Conservation (phyloP, 352 stramenopile species). For the Pythium sp. region DNA sequence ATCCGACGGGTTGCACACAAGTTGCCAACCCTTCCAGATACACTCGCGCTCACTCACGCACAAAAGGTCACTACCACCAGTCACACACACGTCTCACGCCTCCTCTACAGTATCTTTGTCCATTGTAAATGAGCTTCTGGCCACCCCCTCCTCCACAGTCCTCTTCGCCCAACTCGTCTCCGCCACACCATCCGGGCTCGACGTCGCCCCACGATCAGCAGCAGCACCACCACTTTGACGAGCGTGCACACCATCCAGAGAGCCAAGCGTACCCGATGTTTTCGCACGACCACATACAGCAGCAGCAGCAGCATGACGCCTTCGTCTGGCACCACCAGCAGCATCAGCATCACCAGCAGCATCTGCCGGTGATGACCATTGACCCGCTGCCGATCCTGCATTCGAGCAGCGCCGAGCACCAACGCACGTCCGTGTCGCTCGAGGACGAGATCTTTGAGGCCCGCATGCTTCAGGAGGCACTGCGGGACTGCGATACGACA, state of each 20-base stretch:
- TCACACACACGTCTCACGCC: not conserved
- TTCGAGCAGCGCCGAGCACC: not conserved
- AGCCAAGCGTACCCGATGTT: not conserved
- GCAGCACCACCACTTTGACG: not conserved
- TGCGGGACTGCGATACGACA: constrained; percentile 17
- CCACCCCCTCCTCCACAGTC: not conserved
- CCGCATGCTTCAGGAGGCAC: constrained; percentile 34
- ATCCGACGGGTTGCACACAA: constrained; percentile 10
- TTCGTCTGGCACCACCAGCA: constrained; percentile 10
- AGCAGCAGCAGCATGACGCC: not conserved
- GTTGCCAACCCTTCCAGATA: not conserved
- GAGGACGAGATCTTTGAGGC: constrained; percentile 33
- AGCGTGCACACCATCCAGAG: not conserved
- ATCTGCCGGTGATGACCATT: constrained; percentile 3
- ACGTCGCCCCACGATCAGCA: not conserved
- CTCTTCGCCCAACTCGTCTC: constrained; percentile 2
- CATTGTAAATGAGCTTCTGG: constrained; percentile 14
- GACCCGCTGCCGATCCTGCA: constrained; percentile 12
- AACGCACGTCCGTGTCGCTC: constrained; percentile 9
- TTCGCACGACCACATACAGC: not conserved
- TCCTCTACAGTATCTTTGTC: not conserved
- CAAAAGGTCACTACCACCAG: not conserved
- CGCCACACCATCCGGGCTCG: not conserved
- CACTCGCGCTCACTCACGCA: not conserved
- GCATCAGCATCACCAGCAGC: not conserved